A percentile compares a stretch with the other conserved stretches of the same genome.
Conservation (phyloP, 139 green algal species). For the Picochlorum sp. region DNA sequence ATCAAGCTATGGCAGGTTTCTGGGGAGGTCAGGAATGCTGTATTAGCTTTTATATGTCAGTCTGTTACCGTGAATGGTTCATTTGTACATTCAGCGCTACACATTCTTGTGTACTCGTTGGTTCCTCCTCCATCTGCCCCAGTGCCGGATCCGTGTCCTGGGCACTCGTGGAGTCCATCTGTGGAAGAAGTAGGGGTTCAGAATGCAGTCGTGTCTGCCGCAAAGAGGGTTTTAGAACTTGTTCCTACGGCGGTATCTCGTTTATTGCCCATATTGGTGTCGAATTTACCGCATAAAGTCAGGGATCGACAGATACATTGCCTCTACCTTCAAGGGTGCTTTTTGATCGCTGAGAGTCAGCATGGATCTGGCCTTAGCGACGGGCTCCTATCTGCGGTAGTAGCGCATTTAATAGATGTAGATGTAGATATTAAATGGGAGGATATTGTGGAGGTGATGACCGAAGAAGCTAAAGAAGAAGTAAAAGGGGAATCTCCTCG, state of each 20-base stretch:
- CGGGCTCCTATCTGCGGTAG: conserved; percentile 47
- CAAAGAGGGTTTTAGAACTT: conserved; percentile 50
- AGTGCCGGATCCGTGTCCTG: conserved; percentile 11
- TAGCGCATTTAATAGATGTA: conserved; percentile 63
- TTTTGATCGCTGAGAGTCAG: conserved; percentile 44
- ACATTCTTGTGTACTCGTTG: conserved; percentile 38
- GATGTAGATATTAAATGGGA: conserved; percentile 84
- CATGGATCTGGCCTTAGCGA: conserved; percentile 46
- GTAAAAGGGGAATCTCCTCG: conserved; percentile 25
- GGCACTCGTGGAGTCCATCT: conserved; percentile 29
- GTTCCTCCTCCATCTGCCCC: conserved; percentile 33
- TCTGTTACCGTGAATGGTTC: conserved; percentile 52
- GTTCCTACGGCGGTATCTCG: conserved; percentile 52
- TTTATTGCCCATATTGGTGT: conserved; percentile 45
- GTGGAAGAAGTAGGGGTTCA: conserved; percentile 33
- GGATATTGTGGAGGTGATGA: conserved; percentile 68
- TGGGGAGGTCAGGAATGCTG: conserved; percentile 23
- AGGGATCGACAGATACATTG: conserved; percentile 56
- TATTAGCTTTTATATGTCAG: conserved; percentile 52
- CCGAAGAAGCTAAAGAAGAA: conserved; percentile 46
- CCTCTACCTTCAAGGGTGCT: conserved; percentile 57
- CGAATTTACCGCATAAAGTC: conserved; percentile 60
- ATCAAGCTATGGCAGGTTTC: conserved; percentile 44
- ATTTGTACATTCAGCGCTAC: conserved; percentile 53
- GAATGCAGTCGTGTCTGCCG: conserved; percentile 30